These are phyloP conservation scores for Eucalyptus erythrocorys DNA, from an alignment of 345 rosid species.

Conservation along the genomic window DNA sequence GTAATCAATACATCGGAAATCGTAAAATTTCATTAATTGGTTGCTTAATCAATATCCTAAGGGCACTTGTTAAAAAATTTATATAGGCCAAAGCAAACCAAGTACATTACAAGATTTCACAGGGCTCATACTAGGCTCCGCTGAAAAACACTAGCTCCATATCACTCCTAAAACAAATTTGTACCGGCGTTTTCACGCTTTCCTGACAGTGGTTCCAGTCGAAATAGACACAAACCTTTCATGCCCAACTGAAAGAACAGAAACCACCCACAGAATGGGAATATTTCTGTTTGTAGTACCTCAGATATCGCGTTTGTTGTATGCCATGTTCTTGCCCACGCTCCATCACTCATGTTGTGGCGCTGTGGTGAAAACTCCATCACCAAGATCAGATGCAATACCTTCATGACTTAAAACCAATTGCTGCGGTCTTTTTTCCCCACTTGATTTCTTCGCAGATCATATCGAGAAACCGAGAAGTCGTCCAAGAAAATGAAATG, in stretches of 20 bases:
- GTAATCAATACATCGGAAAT: accelerated
- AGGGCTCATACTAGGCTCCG: background rate
- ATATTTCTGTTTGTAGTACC: background rate
- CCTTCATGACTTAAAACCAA: background rate
- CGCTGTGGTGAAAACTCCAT: background rate
- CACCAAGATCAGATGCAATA: background rate
- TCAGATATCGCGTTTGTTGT: background rate
- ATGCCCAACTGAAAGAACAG: background rate
- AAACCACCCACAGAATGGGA: background rate
- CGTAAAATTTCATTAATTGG: background rate
- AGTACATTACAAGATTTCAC: background rate
- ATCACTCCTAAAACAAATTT: background rate
- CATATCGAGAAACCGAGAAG: background rate
- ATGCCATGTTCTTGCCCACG: background rate
- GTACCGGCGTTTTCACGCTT: background rate
- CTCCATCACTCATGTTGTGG: background rate
- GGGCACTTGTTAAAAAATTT: background rate
- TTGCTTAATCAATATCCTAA: background rate
- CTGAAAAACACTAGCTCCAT: background rate
- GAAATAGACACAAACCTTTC: background rate
- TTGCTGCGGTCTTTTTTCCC: background rate
- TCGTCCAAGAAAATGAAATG: background rate
- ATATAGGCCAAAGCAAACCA: background rate
- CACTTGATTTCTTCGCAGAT: background rate
- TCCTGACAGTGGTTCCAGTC: background rate